A percentile compares a stretch with the other conserved stretches of the same genome.
Conservation (phyloP, 2,329 filamentous ascomycete genomes). For the Neonectria magnoliae region DNA sequence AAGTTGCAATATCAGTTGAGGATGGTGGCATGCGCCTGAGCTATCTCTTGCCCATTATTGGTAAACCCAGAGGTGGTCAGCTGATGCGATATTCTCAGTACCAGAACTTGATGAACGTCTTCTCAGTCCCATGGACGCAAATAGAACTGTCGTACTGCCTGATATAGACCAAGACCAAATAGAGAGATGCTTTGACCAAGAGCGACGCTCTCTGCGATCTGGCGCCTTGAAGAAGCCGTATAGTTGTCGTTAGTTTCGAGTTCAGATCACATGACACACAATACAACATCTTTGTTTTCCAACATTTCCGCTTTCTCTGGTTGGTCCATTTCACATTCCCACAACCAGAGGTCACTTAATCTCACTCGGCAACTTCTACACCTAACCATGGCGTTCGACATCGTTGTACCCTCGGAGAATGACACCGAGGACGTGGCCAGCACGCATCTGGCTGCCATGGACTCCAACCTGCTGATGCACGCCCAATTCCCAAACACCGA, state of each 20-base stretch:
- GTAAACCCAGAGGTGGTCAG: background rate
- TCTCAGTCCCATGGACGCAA: background rate
- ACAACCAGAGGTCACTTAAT: constrained; percentile 18
- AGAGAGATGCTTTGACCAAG: background rate
- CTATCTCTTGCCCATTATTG: background rate
- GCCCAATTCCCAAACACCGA: constrained; percentile 51
- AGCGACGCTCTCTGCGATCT: background rate
- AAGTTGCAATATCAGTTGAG: background rate
- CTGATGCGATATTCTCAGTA: background rate
- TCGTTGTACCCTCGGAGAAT: constrained; percentile 38
- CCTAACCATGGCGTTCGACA: constrained; percentile 42
- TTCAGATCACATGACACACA: constrained; percentile 21
- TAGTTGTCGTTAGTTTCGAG: constrained; percentile 4
- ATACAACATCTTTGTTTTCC: constrained; percentile 1
- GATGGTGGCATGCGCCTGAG: too few relatives aligned
- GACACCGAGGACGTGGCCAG: constrained; percentile 40
- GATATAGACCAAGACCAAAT: background rate
- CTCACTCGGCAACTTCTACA: background rate
- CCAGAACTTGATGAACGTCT: background rate
- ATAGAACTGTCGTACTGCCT: background rate
- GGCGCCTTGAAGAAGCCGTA: background rate
- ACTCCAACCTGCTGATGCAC: constrained; percentile 51
- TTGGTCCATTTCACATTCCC: constrained; percentile 25
- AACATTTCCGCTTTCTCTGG: constrained; percentile 26
- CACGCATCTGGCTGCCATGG: constrained; percentile 53